These are phyloP conservation scores for Pythium rishiriense DNA, from an alignment of 352 stramenopile species.

Conservation along the genomic window DNA sequence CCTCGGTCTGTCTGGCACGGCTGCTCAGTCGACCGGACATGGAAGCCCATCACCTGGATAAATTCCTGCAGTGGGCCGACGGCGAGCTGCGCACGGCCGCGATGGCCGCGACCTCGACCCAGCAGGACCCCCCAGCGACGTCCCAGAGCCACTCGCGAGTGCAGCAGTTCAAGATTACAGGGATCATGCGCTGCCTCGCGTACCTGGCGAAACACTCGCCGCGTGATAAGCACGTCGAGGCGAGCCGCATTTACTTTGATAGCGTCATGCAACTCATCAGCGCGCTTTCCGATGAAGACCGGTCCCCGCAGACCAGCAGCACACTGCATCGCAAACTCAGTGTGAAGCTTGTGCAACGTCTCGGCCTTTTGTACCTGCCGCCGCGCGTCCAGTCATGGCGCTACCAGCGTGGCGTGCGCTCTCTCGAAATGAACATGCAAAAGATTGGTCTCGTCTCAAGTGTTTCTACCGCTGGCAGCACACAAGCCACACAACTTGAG, in stretches of 20 bases:
- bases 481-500: conserved; percentile 12
- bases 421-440: conserved; percentile 92
- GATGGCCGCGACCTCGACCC: conserved; percentile 24
- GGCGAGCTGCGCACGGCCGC: conserved; percentile 41
- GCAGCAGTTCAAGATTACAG: conserved; percentile 78
- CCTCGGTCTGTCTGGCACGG: conserved; percentile 92
- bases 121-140: conserved; percentile 18
- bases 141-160: conserved; percentile 34
- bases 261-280: conserved; percentile 73
- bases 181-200: conserved; percentile 76
- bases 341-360: conserved; percentile 96
- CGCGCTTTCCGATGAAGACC: conserved; percentile 56
- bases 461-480: neutral
- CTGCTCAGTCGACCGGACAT: conserved; percentile 96
- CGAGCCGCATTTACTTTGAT: conserved; percentile 73
- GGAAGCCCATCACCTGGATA: conserved; percentile 85
- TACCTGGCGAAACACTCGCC: conserved; percentile 83
- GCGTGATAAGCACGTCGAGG: conserved; percentile 63
- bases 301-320: conserved; percentile 43
- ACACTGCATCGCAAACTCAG: conserved; percentile 93
- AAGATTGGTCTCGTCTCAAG: conserved; percentile 32
- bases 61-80: conserved; percentile 91
- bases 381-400: conserved; percentile 94
- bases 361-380: conserved; percentile 94
- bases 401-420: conserved; percentile 93